These are phyloP conservation scores for Passiflora organensis DNA, from an alignment of 345 rosid species.

Conservation along the genomic window DNA sequence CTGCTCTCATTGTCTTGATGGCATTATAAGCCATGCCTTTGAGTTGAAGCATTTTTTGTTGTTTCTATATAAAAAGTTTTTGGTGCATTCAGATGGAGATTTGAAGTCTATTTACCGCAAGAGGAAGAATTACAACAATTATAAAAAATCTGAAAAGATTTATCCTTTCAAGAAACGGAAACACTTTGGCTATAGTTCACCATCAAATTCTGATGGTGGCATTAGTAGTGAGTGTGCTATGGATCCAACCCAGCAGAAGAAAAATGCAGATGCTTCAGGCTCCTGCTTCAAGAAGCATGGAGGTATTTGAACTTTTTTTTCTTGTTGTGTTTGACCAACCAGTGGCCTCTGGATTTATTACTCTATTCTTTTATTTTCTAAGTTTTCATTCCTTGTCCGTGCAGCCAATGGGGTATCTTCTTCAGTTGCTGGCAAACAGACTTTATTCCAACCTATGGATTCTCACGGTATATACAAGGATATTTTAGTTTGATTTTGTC, in stretches of 20 bases:
- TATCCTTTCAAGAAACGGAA: conserved; percentile 91
- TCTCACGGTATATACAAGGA: conserved; percentile 83
- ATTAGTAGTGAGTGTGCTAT: conserved; percentile 32
- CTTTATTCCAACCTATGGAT: conserved; percentile 52
- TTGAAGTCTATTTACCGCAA: conserved; percentile 43
- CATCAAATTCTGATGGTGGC: conserved; percentile 49
- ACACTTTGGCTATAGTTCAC: conserved; percentile 45
- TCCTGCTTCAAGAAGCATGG: conserved; percentile 34
- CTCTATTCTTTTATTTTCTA: too few species aligned
- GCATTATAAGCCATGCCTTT: not conserved
- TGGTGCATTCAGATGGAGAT: conserved; percentile 49
- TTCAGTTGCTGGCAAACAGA: conserved; percentile 38
- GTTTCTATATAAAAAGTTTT: conserved; percentile 1
- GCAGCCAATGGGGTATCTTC: conserved; percentile 42
- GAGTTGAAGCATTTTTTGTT: not conserved
- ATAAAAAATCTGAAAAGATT: conserved; percentile 60
- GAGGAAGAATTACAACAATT: conserved; percentile 50
- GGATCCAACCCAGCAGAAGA: conserved; percentile 43
- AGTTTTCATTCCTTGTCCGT: conserved; percentile 10
- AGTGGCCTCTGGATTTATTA: too few species aligned
- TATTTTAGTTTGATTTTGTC: conserved; percentile 27
- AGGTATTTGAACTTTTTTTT: conserved; percentile 35
- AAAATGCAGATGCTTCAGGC: conserved; percentile 30
- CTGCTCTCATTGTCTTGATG: not conserved
- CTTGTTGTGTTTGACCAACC: not conserved